phyloP scores from a whole-genome alignment of 495 filamentous ascomycete genomes.

The Tuber melanosporum region DNA sequence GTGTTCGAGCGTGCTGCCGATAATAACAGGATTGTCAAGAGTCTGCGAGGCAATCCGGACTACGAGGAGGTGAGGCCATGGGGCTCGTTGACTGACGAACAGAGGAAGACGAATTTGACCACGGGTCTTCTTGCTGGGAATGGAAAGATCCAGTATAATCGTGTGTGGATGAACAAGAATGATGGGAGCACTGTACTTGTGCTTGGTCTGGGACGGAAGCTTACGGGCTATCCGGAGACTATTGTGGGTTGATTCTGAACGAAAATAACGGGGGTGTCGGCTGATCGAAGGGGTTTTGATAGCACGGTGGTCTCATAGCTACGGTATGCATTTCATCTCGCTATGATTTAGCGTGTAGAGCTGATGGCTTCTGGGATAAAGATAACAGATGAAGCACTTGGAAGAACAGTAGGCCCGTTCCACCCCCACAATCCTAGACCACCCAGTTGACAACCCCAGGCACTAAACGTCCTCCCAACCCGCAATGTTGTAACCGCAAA shows the following conservation, averaged over 20 bases:
- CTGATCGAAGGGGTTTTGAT: constrained; percentile 7
- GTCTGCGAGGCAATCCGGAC: constrained; percentile 21
- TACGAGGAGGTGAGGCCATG: constrained; percentile 24
- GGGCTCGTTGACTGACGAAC: constrained; percentile 19
- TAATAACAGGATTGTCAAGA: constrained; percentile 21
- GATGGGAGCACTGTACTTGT: constrained; percentile 28
- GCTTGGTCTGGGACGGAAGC: constrained; percentile 25
- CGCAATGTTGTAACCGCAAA: constrained; percentile 30
- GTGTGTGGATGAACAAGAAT: constrained; percentile 24
- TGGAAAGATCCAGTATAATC: constrained; percentile 28
- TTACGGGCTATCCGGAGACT: constrained; percentile 28
- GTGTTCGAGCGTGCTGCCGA: constrained; percentile 19
- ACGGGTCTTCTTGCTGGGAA: constrained; percentile 22
- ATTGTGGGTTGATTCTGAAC: constrained; percentile 17
- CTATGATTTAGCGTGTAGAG: neutral
- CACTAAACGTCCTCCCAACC: constrained; percentile 25
- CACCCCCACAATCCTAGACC: neutral
- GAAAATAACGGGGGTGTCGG: neutral
- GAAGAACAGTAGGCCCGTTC: constrained; percentile 27
- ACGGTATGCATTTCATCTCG: constrained; percentile 15
- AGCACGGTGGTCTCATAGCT: constrained; percentile 32
- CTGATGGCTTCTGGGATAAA: neutral
- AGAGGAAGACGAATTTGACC: constrained; percentile 14
- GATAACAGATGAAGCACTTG: constrained; percentile 32
- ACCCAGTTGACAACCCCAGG: constrained; percentile 8